A percentile compares a stretch with the other conserved stretches of the same genome.
phyloP scores from a whole-genome alignment of 768 basidiomycete genomes.

The Hygrophoropsis aurantiaca region DNA sequence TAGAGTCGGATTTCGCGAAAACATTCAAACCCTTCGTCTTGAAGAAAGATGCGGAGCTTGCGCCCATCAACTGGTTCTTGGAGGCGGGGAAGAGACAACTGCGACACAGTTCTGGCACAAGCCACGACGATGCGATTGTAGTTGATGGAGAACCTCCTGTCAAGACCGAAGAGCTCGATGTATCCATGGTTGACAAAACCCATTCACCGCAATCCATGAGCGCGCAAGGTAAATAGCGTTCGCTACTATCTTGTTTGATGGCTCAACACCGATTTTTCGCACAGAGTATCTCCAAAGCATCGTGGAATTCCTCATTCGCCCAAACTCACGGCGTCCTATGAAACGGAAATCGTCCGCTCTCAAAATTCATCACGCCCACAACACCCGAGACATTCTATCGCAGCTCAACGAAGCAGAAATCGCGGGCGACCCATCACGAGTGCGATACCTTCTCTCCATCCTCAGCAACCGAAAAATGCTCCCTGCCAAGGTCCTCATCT shows the following conservation, averaged over 20 bases:
- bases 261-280: conserved; percentile 34
- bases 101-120: conserved; percentile 18
- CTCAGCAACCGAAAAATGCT: conserved; percentile 62
- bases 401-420: conserved; percentile 78
- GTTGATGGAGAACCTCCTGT: conserved; percentile 51
- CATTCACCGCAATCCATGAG: conserved; percentile 32
- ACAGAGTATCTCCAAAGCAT: conserved; percentile 10
- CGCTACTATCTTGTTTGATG: conserved; percentile 15
- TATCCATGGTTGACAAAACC: conserved; percentile 10
- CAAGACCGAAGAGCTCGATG: conserved; percentile 2
- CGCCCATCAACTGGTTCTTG: conserved; percentile 72
- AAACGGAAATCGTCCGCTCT: conserved; percentile 17
- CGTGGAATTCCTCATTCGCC: conserved; percentile 31
- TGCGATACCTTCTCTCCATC: conserved; percentile 59
- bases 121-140: conserved; percentile 52
- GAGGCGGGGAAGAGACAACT: conserved; percentile 23
- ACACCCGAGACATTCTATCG: conserved; percentile 52
- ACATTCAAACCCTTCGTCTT: conserved; percentile 78
- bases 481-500: conserved; percentile 82
- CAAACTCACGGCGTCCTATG: conserved; percentile 19
- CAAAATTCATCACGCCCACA: conserved; percentile 31
- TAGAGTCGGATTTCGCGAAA: conserved; percentile 65
- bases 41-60: conserved; percentile 72
- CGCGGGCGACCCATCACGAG: conserved; percentile 65
- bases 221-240: conserved; percentile 38